Evolutionary conservation across 2,329 filamentous ascomycete species (phyloP), one percentile per base, ranked within the genome.

Genomic region (Neobulgaria alba): DNA sequence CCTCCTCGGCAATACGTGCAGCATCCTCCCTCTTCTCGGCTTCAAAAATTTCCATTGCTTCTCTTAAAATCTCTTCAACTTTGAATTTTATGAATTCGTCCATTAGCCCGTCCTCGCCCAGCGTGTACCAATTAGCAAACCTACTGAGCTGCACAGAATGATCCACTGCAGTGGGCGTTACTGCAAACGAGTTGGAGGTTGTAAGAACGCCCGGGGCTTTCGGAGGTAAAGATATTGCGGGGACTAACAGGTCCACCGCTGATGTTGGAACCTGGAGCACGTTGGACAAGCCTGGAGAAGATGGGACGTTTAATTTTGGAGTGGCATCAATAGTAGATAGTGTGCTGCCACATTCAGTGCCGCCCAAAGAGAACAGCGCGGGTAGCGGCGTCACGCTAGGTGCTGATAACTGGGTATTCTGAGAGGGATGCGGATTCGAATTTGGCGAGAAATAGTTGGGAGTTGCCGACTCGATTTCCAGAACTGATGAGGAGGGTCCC

Each of bases 81-180:
- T 48, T 44, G 19, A 40, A 46, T 5, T 45, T 41, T 14, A 41
- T 55, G 34, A 61, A 61, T 23, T 61, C 54, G 15, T 61, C 57
- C 10, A 61, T 20, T n/a, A 61, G 39, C 9, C 59, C 59, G 21
- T 52, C 51, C 15, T 53, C 46, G 2, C 57, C 59, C 5, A 54
- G 38, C 7, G 47, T 33, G 33, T 54, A 31, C 58, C 58, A 61
- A 17, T 56, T 39, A 12, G 54, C 35, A 14, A 58, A 36, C 4
- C 23, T 29, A 21, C 37, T 42, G 15, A 53, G 37, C 34, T 38
- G 36, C 14, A 33, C 21, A 15, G 40, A 18, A 33, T 30, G 41
- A 16, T 43, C 29, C 19, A 33, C 14, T 23, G 33, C 15, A 8
- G 9, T 3, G 12, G 33, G 33, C 7, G 33, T 10, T 18, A 19